Evolutionary conservation across 805 yeast genomes (phyloP).

Genomic region (Pichia rugopelliculosa): DNA sequence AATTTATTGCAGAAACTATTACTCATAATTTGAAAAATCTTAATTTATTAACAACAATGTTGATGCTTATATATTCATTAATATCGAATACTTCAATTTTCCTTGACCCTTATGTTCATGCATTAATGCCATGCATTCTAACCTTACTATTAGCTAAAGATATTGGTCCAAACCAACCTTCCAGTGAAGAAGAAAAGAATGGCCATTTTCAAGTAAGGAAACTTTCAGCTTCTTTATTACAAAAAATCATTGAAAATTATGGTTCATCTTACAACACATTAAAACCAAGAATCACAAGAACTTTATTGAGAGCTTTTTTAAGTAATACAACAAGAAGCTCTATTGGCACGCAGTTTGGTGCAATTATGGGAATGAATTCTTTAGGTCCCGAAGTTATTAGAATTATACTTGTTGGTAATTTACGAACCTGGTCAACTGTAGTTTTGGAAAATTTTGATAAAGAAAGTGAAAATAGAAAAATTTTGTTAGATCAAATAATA

Average conservation of each 20-base stretch:
- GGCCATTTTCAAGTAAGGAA: slow-evolving; percentile 64
- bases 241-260: slow-evolving; percentile 69
- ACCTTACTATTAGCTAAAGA: slow-evolving; percentile 84
- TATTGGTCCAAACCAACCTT: slow-evolving; percentile 44
- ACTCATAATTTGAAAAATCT: slow-evolving; percentile 77
- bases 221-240: slow-evolving; percentile 76
- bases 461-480: slow-evolving; percentile 17
- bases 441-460: slow-evolving; percentile 34
- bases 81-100: slow-evolving; percentile 78
- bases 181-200: slow-evolving; percentile 17
- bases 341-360: slow-evolving; percentile 86
- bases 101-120: slow-evolving; percentile 92
- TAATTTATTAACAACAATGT: slow-evolving; percentile 67
- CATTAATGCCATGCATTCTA: slow-evolving; percentile 91
- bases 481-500: slow-evolving; percentile 40
- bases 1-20: slow-evolving; percentile 91
- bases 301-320: slow-evolving; percentile 82
- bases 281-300: slow-evolving; percentile 90
- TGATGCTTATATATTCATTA: slow-evolving; percentile 81
- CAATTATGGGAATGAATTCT: slow-evolving; percentile 74
- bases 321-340: slow-evolving; percentile 64
- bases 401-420: slow-evolving; percentile 74
- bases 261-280: slow-evolving; percentile 83
- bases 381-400: slow-evolving; percentile 85
- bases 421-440: slow-evolving; percentile 68